Evolutionary conservation across 345 rosid species (phyloP).

Genomic region (Erysimum cheiranthoides): DNA sequence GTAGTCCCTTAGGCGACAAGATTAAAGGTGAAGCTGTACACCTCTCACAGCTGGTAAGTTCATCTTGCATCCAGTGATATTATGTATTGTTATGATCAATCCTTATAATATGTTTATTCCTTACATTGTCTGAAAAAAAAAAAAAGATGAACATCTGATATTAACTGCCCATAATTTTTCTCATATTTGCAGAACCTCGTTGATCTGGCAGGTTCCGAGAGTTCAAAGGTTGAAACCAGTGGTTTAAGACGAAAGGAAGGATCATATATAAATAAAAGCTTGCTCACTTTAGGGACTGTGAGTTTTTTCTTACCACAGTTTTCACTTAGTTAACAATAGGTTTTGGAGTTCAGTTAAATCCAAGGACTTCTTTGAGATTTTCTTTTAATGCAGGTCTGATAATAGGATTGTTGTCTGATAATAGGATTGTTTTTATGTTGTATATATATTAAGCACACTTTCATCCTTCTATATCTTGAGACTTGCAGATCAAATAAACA

Average conservation of each 20-base stretch:
- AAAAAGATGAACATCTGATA: slow-evolving; percentile 19
- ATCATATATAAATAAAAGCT: slow-evolving; percentile 95
- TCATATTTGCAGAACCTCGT: slow-evolving; percentile 90
- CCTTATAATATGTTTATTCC: neutral
- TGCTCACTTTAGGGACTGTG: slow-evolving; percentile 98
- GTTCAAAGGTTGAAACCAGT: slow-evolving; percentile 96
- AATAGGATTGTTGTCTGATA: neutral
- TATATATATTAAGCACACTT: slow-evolving; percentile 16
- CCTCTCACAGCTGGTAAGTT: slow-evolving; percentile 93
- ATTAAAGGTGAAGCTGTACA: slow-evolving; percentile 85
- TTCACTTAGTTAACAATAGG: slow-evolving; percentile 20
- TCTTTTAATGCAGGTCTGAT: neutral
- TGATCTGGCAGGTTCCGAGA: slow-evolving; percentile 99
- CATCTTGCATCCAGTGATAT: slow-evolving; percentile 42
- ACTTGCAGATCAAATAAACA: slow-evolving; percentile 22
- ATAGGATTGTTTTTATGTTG: neutral
- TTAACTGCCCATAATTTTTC: slow-evolving; percentile 32
- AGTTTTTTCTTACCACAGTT: slow-evolving; percentile 50
- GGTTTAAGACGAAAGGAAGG: slow-evolving; percentile 98
- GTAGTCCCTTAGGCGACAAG: slow-evolving; percentile 83
- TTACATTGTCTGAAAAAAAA: neutral
- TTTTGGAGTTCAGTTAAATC: slow-evolving; percentile 2
- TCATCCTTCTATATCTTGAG: slow-evolving; percentile 8
- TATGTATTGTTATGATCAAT: slow-evolving; percentile 28
- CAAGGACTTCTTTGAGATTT: slow-evolving; percentile 14